phyloP scores from a whole-genome alignment of 148 eudicot genomes.

The Drosera capensis region DNA sequence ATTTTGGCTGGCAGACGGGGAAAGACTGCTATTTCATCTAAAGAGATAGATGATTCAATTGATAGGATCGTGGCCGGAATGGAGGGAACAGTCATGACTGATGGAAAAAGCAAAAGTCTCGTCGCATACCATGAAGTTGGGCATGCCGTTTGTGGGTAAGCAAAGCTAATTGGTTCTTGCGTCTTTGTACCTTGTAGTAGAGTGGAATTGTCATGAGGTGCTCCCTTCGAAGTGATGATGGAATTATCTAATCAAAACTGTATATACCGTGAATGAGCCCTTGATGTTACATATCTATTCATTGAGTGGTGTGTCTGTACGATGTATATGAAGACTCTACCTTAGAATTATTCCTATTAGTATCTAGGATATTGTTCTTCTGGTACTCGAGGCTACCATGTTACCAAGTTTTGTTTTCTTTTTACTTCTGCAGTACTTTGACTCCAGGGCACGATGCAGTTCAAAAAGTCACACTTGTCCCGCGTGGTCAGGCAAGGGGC shows the following conservation, averaged over 20 bases:
- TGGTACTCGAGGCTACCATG: background rate
- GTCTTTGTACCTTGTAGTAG: background rate
- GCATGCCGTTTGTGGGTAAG: slow-evolving; percentile 98
- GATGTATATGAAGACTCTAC: too few relatives aligned
- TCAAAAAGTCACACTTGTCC: background rate
- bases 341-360: background rate
- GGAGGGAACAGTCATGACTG: slow-evolving; percentile 98
- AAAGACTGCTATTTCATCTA: slow-evolving; percentile 75
- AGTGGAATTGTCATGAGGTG: background rate
- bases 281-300: too few relatives aligned
- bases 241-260: too few relatives aligned
- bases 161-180: slow-evolving; percentile 1
- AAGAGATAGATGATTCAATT: slow-evolving; percentile 94
- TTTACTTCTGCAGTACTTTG: background rate
- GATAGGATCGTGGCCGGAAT: slow-evolving; percentile 98
- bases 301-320: too few relatives aligned
- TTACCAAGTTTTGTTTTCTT: background rate
- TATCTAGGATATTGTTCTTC: background rate
- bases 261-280: too few relatives aligned
- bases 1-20: slow-evolving; percentile 95
- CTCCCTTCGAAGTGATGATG: background rate
- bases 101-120: slow-evolving; percentile 97
- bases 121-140: slow-evolving; percentile 99
- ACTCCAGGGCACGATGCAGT: background rate
- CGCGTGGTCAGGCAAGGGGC: background rate